Percentiles rank a stretch among this genome's conserved stretches.
Evolutionary conservation across 1,284 basidiomycete genomes (phyloP).

Genomic region (Cutaneotrichosporon daszewskae): DNA sequence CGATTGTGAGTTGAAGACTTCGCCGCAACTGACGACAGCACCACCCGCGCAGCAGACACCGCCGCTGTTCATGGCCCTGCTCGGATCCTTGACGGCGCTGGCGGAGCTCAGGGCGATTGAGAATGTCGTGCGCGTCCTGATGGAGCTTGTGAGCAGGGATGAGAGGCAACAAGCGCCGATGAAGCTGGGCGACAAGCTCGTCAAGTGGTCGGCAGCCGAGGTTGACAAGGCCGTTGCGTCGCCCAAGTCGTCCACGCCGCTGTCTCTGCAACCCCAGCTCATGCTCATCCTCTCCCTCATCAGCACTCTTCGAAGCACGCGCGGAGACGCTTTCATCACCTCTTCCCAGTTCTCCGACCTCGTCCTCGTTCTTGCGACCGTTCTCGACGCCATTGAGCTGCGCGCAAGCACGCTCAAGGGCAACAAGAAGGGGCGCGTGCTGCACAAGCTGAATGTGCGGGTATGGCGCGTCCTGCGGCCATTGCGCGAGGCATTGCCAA

Average conservation of each 20-base stretch:
- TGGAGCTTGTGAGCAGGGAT: slow-evolving; percentile 32
- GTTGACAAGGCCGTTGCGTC: slow-evolving; percentile 29
- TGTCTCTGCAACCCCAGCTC: slow-evolving; percentile 33
- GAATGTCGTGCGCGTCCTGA: slow-evolving; percentile 26
- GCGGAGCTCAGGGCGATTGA: slow-evolving; percentile 28
- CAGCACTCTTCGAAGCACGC: slow-evolving; percentile 24
- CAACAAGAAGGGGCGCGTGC: slow-evolving; percentile 17
- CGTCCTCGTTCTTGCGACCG: slow-evolving; percentile 29
- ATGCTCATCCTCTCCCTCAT: slow-evolving; percentile 29
- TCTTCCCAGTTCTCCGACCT: slow-evolving; percentile 33
- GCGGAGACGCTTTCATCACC: slow-evolving; percentile 20
- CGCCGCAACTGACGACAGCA: slow-evolving; percentile 3
- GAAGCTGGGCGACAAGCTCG: slow-evolving; percentile 43
- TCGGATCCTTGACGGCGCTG: slow-evolving; percentile 24
- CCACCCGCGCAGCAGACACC: slow-evolving; percentile 7
- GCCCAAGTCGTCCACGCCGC: slow-evolving; percentile 20
- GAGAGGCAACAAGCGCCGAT: slow-evolving; percentile 22
- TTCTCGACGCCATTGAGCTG: slow-evolving; percentile 34
- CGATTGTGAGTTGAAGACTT: slow-evolving; percentile 19
- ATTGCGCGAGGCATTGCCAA: slow-evolving; percentile 26
- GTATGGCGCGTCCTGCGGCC: slow-evolving; percentile 36
- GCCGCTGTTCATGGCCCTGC: slow-evolving; percentile 8
- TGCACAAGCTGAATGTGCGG: slow-evolving; percentile 32
- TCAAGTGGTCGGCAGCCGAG: slow-evolving; percentile 37
- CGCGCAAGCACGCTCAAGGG: slow-evolving; percentile 6